Conservation (phyloP, 2,329 filamentous ascomycete genomes). For the Blumeriella jaapii region DNA sequence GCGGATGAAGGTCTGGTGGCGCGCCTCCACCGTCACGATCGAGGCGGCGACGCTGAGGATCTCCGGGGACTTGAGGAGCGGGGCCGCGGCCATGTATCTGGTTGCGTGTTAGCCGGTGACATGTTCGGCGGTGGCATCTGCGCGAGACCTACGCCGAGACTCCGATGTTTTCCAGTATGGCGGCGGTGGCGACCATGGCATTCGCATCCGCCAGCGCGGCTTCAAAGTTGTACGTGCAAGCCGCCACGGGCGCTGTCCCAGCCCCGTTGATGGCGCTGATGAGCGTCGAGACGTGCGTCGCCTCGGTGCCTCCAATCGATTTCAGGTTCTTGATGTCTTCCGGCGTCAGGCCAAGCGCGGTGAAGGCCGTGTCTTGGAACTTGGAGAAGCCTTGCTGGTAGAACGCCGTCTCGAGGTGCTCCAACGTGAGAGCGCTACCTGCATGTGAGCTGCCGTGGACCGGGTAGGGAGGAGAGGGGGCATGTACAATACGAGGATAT, state of each 20-base stretch:
- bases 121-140: neutral
- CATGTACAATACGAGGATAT: constrained; percentile 40
- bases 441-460: neutral
- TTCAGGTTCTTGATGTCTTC: constrained; percentile 47
- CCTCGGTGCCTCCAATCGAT: constrained; percentile 50
- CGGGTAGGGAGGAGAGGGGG: neutral
- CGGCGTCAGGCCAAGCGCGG: constrained; percentile 45
- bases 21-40: constrained; percentile 62
- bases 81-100: constrained; percentile 53
- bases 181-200: constrained; percentile 57
- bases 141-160: constrained; percentile 48
- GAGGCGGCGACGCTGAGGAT: constrained; percentile 56
- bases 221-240: constrained; percentile 60
- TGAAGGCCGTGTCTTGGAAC: constrained; percentile 54
- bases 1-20: constrained; percentile 65
- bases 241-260: constrained; percentile 53
- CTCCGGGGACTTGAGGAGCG: constrained; percentile 45
- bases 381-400: constrained; percentile 60
- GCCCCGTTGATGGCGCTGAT: constrained; percentile 48
- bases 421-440: constrained; percentile 54
- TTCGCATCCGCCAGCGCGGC: constrained; percentile 47
- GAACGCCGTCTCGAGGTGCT: constrained; percentile 63
- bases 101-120: constrained; percentile 5
- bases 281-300: constrained; percentile 48
- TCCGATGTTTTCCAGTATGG: constrained; percentile 61